These are phyloP conservation scores for Gremmenia infestans DNA, from an alignment of 2,329 filamentous ascomycete species.

Conservation along the genomic window DNA sequence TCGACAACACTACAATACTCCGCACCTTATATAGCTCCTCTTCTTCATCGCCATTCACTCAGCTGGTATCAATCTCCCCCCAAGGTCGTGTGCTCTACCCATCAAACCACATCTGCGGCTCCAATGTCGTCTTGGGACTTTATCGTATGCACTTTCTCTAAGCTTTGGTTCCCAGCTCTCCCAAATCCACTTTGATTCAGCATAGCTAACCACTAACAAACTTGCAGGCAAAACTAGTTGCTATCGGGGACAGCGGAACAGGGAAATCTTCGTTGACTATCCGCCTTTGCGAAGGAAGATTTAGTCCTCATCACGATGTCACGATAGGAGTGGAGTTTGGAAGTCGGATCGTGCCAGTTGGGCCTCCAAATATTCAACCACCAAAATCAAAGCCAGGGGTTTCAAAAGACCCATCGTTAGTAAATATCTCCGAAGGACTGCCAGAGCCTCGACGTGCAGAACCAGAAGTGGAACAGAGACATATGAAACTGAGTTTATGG, in stretches of 20 bases:
- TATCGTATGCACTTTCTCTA: conserved; percentile 44
- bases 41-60: too few species aligned
- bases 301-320: conserved; percentile 90
- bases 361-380: conserved; percentile 59
- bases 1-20: too few species aligned
- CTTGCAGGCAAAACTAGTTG: conserved; percentile 77
- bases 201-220: neutral
- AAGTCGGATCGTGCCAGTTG: conserved; percentile 85
- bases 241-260: conserved; percentile 92
- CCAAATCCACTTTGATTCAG: neutral
- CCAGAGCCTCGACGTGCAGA: conserved; percentile 45
- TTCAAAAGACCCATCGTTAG: conserved; percentile 20
- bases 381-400: conserved; percentile 44
- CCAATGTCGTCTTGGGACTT: conserved; percentile 80
- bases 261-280: conserved; percentile 94
- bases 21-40: too few species aligned
- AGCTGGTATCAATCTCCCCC: neutral
- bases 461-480: conserved; percentile 48
- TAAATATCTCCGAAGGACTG: conserved; percentile 38
- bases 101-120: conserved; percentile 1
- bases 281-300: conserved; percentile 92
- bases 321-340: conserved; percentile 98
- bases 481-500: conserved; percentile 94
- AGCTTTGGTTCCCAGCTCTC: neutral
- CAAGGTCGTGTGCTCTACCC: conserved; percentile 9